Evolutionary conservation across 2,329 filamentous ascomycete genomes (phyloP).

Genomic region (Pseudofabraea citricarpa): DNA sequence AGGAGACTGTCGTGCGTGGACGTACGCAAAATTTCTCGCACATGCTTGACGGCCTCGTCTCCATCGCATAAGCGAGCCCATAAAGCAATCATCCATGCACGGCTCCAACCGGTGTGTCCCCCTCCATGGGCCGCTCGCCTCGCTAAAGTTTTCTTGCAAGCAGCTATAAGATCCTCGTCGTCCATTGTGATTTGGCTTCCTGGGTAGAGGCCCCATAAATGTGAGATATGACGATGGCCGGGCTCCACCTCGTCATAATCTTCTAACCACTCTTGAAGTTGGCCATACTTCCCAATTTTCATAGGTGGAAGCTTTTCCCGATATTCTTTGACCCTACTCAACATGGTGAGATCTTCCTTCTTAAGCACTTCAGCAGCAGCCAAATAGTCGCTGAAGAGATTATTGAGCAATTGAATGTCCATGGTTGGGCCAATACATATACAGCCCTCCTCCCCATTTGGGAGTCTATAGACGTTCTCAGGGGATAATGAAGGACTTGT

Average conservation of each 20-base stretch:
- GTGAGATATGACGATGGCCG: slow-evolving; percentile 46
- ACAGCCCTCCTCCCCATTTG: slow-evolving; percentile 7
- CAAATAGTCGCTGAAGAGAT: slow-evolving; percentile 28
- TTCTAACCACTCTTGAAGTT: slow-evolving; percentile 34
- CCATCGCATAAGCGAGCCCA: slow-evolving; percentile 39
- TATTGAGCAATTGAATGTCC: slow-evolving; percentile 32
- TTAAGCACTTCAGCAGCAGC: background rate
- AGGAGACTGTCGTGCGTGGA: slow-evolving; percentile 37
- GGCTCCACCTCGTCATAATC: slow-evolving; percentile 36
- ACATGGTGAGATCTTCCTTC: slow-evolving; percentile 2
- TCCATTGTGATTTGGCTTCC: slow-evolving; percentile 32
- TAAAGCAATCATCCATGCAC: slow-evolving; percentile 44
- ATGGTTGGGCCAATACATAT: slow-evolving; percentile 31
- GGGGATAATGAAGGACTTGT: slow-evolving; percentile 29
- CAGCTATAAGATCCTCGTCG: slow-evolving; percentile 15
- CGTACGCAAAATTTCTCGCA: slow-evolving; percentile 31
- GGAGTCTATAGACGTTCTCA: slow-evolving; percentile 26
- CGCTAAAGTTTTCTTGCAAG: slow-evolving; percentile 23
- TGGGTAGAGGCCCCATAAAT: slow-evolving; percentile 44
- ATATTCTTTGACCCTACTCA: slow-evolving; percentile 20
- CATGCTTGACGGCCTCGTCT: slow-evolving; percentile 28
- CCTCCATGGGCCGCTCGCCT: slow-evolving; percentile 30
- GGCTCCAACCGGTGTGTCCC: slow-evolving; percentile 47
- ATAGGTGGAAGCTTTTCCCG: slow-evolving; percentile 19
- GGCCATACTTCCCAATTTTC: slow-evolving; percentile 39